Conservation (phyloP, 2,329 filamentous ascomycete genomes). For the Hypoxylon sp. region DNA sequence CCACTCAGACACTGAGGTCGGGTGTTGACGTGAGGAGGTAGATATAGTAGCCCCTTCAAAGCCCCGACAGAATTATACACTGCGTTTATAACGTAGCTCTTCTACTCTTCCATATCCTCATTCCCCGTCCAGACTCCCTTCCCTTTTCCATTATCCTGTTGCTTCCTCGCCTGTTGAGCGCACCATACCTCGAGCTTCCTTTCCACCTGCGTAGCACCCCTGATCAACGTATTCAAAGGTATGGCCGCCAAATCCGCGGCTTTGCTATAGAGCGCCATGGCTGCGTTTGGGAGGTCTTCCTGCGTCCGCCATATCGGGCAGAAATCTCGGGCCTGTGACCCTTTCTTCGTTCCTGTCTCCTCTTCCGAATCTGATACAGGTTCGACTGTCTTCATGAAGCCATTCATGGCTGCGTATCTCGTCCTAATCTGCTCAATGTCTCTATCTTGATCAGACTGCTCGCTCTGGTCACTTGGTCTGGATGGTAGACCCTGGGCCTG, state of each 20-base stretch:
- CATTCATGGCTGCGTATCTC: conserved; percentile 36
- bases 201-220: conserved; percentile 50
- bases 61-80: too few relatives aligned
- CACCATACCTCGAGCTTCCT: conserved; percentile 48
- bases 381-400: conserved; percentile 26
- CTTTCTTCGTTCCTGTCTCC: conserved; percentile 31
- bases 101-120: conserved; percentile 18
- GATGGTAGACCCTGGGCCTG: conserved; percentile 27
- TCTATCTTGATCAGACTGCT: conserved; percentile 2
- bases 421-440: conserved; percentile 21
- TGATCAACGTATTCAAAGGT: conserved; percentile 46
- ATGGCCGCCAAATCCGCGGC: conserved; percentile 52
- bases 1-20: too few relatives aligned
- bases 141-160: conserved; percentile 37
- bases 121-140: conserved; percentile 19
- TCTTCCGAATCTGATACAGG: conserved; percentile 23
- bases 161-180: conserved; percentile 37
- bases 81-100: not conserved
- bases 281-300: conserved; percentile 53
- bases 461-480: not conserved
- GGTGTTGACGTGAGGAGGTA: too few relatives aligned
- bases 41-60: too few relatives aligned
- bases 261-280: conserved; percentile 52
- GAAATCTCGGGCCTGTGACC: conserved; percentile 42
- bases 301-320: conserved; percentile 47